Evolutionary conservation across 805 yeast genomes (phyloP).

Genomic region (Diddensiella santjacobensis): DNA sequence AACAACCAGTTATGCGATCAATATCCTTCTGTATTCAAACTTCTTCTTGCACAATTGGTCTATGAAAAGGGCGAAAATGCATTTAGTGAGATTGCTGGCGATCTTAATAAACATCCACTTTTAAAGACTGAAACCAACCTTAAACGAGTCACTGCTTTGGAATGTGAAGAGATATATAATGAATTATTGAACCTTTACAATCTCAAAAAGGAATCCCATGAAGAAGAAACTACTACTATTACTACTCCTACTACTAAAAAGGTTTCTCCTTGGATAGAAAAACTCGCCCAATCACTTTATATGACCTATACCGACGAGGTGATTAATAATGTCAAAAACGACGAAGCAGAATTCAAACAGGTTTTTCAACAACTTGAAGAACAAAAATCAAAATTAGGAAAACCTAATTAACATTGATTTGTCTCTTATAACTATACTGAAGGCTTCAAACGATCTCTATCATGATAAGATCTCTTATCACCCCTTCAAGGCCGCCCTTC

Average conservation of each 20-base stretch:
- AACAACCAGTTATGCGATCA: too few species aligned
- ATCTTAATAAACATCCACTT: conserved; percentile 30
- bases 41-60: conserved; percentile 33
- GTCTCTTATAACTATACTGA: too few species aligned
- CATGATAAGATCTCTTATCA: too few species aligned
- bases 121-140: conserved; percentile 9
- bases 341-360: conserved; percentile 25
- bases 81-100: conserved; percentile 25
- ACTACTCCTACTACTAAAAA: conserved; percentile 3
- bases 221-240: not conserved
- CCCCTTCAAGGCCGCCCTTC: too few species aligned
- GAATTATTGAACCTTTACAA: conserved; percentile 22
- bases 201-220: conserved; percentile 6
- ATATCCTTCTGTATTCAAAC: conserved; percentile 18
- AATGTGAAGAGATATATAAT: conserved; percentile 24
- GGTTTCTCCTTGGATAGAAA: conserved; percentile 22
- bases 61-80: conserved; percentile 29
- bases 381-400: conserved; percentile 8
- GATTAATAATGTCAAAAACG: conserved; percentile 21
- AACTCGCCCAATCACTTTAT: conserved; percentile 29
- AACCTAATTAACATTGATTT: too few species aligned
- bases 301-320: conserved; percentile 24
- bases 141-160: not conserved
- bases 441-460: too few species aligned
- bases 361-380: conserved; percentile 19